Percentiles rank a stretch among this genome's conserved stretches.
phyloP scores from a whole-genome alignment of 2,329 filamentous ascomycete genomes.

The Fusarium nygamai region DNA sequence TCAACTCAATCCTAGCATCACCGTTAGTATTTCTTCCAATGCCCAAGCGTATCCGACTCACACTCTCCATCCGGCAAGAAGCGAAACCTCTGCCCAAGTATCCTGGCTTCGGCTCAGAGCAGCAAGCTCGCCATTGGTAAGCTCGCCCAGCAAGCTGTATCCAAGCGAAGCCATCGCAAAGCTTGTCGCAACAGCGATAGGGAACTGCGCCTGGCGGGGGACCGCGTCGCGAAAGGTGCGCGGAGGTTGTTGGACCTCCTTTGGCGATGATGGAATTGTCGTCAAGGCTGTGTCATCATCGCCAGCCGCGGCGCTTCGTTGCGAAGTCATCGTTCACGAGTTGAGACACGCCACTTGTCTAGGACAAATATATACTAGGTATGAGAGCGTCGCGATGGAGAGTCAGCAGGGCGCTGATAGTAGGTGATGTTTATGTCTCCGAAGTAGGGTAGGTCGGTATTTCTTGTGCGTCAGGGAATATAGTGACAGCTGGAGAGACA shows the following conservation, averaged over 20 bases:
- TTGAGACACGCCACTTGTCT: conserved; percentile 16
- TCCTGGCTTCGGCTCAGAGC: conserved; percentile 72
- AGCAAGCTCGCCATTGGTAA: conserved; percentile 73
- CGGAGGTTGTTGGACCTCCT: conserved; percentile 11
- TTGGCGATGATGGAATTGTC: conserved; percentile 20
- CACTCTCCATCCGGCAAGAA: conserved; percentile 64
- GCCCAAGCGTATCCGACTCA: conserved; percentile 52
- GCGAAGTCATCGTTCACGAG: conserved; percentile 33
- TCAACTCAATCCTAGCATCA: conserved; percentile 69
- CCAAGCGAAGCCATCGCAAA: conserved; percentile 71
- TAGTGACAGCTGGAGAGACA: conserved; percentile 4
- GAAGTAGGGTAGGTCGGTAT: neutral
- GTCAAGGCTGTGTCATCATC: conserved; percentile 31
- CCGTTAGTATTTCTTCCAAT: conserved; percentile 1
- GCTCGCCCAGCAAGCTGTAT: conserved; percentile 69
- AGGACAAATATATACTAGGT: neutral
- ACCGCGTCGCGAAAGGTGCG: conserved; percentile 44
- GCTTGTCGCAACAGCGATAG: conserved; percentile 62
- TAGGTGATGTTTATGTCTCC: neutral
- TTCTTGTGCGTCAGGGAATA: conserved; percentile 7
- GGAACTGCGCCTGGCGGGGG: conserved; percentile 60
- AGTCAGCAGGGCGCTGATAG: neutral
- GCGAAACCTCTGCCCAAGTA: conserved; percentile 68
- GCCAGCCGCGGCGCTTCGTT: conserved; percentile 34
- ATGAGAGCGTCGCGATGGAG: conserved; percentile 13